These are phyloP conservation scores for Hypoxylon sp. DNA, from an alignment of 2,329 filamentous ascomycete genomes.

Conservation along the genomic window DNA sequence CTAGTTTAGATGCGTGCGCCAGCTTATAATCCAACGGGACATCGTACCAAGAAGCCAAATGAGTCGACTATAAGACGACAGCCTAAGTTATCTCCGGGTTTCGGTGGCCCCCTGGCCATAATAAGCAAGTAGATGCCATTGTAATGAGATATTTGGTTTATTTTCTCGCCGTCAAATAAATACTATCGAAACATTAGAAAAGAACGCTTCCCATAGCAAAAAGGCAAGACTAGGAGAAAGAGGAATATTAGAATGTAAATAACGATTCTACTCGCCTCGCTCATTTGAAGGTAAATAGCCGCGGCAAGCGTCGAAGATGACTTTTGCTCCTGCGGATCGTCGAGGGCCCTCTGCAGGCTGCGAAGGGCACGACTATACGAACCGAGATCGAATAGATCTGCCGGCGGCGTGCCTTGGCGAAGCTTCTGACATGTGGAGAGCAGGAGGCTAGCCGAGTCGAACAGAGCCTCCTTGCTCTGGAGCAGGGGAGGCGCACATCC, in stretches of 20 bases:
- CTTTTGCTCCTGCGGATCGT: constrained; percentile 17
- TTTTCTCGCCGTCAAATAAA: constrained; percentile 16
- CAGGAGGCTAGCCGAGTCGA: constrained; percentile 22
- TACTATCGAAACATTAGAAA: constrained; percentile 1
- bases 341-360: constrained; percentile 20
- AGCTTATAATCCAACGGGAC: not conserved
- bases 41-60: constrained; percentile 22
- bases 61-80: constrained; percentile 22
- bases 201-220: too few species aligned
- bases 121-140: constrained; percentile 28
- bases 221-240: not conserved
- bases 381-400: constrained; percentile 16
- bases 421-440: constrained; percentile 24
- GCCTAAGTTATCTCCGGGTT: constrained; percentile 17
- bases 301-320: constrained; percentile 20
- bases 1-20: not conserved
- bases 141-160: constrained; percentile 23
- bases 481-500: constrained; percentile 15
- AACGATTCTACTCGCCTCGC: constrained; percentile 7
- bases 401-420: constrained; percentile 6
- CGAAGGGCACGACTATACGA: constrained; percentile 22
- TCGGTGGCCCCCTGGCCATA: constrained; percentile 18
- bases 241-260: not conserved
- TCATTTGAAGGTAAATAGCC: constrained; percentile 22
- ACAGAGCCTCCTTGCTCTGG: constrained; percentile 19